These are phyloP conservation scores for Cladophialophora yegresii DNA, from an alignment of 2,329 filamentous ascomycete genomes.

Conservation along the genomic window DNA sequence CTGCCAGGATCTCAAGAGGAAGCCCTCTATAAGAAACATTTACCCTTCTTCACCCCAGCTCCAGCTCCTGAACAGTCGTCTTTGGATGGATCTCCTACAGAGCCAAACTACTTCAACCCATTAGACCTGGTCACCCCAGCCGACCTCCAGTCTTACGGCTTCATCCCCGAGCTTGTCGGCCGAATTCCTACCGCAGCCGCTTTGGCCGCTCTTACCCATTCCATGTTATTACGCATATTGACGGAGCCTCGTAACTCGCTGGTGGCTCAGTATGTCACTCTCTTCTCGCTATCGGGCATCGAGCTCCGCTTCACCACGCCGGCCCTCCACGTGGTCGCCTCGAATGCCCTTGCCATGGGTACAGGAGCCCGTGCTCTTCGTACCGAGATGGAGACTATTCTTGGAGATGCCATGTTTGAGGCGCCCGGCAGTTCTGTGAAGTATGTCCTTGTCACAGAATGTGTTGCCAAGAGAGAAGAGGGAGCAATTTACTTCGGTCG, in stretches of 20 bases:
- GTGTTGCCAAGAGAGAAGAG: constrained; percentile 64
- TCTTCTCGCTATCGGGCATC: constrained; percentile 77
- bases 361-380: constrained; percentile 80
- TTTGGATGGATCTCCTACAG: constrained; percentile 31
- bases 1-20: constrained; percentile 67
- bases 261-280: constrained; percentile 81
- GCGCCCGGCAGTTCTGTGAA: constrained; percentile 67
- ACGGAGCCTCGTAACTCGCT: constrained; percentile 90
- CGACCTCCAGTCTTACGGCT: constrained; percentile 80
- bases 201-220: constrained; percentile 70
- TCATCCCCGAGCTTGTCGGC: constrained; percentile 95
- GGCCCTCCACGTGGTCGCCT: constrained; percentile 78
- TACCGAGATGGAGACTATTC: constrained; percentile 76
- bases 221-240: constrained; percentile 77
- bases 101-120: constrained; percentile 56
- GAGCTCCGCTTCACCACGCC: constrained; percentile 80
- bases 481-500: constrained; percentile 55
- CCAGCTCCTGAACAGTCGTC: constrained; percentile 39
- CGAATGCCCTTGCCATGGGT: constrained; percentile 65
- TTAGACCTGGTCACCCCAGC: constrained; percentile 73
- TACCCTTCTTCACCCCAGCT: constrained; percentile 60
- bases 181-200: constrained; percentile 88
- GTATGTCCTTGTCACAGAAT: constrained; percentile 73
- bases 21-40: constrained; percentile 59
- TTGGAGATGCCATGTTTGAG: constrained; percentile 80